phyloP scores from a whole-genome alignment of 306 rosid genomes.

The Vicia villosa region DNA sequence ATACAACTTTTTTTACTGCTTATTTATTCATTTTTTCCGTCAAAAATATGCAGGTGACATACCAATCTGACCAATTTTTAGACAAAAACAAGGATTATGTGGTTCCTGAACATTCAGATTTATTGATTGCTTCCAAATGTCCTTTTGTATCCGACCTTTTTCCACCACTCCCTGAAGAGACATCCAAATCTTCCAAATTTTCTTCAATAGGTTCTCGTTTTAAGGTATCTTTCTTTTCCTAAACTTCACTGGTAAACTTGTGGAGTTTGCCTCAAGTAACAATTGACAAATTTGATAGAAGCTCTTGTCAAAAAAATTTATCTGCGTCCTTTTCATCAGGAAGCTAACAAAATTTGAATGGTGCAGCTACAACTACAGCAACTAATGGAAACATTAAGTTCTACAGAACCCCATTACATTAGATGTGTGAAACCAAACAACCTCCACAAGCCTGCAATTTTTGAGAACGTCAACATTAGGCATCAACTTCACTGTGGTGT shows the following conservation, averaged over 20 bases:
- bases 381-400: slow-evolving; percentile 87
- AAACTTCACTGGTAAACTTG: slow-evolving; percentile 18
- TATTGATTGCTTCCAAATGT: slow-evolving; percentile 87
- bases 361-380: slow-evolving; percentile 91
- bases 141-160: slow-evolving; percentile 95
- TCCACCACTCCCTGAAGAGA: slow-evolving; percentile 92
- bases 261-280: slow-evolving; percentile 20
- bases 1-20: slow-evolving; percentile 21
- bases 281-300: slow-evolving; percentile 28
- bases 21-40: slow-evolving; percentile 34
- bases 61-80: slow-evolving; percentile 93
- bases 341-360: slow-evolving; percentile 49
- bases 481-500: slow-evolving; percentile 99
- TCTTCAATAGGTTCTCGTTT: slow-evolving; percentile 97
- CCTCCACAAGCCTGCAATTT: slow-evolving; percentile 92
- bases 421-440: slow-evolving; percentile 99
- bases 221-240: slow-evolving; percentile 63
- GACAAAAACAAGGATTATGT: slow-evolving; percentile 98
- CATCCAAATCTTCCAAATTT: slow-evolving; percentile 92
- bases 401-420: slow-evolving; percentile 95
- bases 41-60: slow-evolving; percentile 66
- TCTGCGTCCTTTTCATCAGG: slow-evolving; percentile 37
- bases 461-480: slow-evolving; percentile 91
- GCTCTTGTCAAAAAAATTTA: slow-evolving; percentile 37
- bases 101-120: slow-evolving; percentile 96